A percentile compares a stretch with the other conserved stretches of the same genome.
Evolutionary conservation across 75 land plant genomes (phyloP).

Genomic region (Sequoiadendron giganteum): DNA sequence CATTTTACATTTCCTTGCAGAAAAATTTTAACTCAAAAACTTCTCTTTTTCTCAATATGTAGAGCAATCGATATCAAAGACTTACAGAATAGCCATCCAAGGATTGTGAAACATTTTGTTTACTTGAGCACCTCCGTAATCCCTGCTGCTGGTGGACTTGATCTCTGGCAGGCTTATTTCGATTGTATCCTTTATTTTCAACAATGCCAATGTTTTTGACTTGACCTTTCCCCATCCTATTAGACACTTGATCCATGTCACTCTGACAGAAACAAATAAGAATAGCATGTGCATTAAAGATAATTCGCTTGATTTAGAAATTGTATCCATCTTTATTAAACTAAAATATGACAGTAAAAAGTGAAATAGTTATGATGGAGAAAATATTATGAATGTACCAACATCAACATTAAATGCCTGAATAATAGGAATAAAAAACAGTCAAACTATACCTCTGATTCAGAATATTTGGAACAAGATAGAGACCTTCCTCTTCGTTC

Average conservation of each 20-base stretch:
- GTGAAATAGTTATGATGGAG: not conserved
- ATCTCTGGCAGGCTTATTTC: not conserved
- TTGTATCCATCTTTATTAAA: not conserved
- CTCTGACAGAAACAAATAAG: slow-evolving; percentile 1
- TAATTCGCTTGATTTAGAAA: not conserved
- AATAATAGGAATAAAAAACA: slow-evolving; percentile 9
- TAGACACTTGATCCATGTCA: slow-evolving; percentile 2
- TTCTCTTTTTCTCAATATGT: not conserved
- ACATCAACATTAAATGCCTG: slow-evolving; percentile 17
- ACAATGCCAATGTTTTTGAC: not conserved
- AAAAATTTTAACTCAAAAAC: not conserved
- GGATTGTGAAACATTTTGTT: not conserved
- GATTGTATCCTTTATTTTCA: not conserved
- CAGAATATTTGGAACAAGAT: slow-evolving; percentile 11
- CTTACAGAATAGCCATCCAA: slow-evolving; percentile 8
- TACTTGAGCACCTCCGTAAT: not conserved
- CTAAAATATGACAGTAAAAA: not conserved
- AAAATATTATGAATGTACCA: not conserved
- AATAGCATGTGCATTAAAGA: not conserved
- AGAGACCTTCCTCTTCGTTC: slow-evolving; percentile 31
- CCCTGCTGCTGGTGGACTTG: not conserved
- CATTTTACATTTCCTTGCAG: not conserved
- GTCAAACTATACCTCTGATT: slow-evolving; percentile 31
- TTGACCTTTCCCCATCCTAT: not conserved
- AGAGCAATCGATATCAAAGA: not conserved